These are phyloP conservation scores for Isoetes engelmannii DNA, from an alignment of 83 land plant genomes.

Conservation along the genomic window DNA sequence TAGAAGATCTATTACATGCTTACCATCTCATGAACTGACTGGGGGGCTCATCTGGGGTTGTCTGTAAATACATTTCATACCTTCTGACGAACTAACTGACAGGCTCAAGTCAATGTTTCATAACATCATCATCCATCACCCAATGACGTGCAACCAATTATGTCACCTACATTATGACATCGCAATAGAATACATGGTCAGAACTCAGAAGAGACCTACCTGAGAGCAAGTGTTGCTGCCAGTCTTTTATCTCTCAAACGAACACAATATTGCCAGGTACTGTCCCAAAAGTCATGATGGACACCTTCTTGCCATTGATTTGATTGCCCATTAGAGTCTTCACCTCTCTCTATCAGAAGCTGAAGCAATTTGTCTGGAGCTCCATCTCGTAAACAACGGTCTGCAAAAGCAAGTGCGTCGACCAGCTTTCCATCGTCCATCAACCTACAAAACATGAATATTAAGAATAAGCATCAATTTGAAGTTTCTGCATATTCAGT, in stretches of 20 bases:
- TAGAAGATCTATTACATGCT: no score
- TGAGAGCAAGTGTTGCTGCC: conserved; percentile 85
- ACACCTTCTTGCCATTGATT: conserved; percentile 40
- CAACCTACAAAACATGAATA: conserved; percentile 43
- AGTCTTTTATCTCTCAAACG: conserved; percentile 78
- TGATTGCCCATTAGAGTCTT: conserved; percentile 36
- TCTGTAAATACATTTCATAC: no score
- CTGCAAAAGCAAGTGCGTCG: conserved; percentile 96
- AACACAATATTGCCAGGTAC: conserved; percentile 89
- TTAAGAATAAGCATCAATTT: conserved; percentile 1
- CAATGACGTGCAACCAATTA: no score
- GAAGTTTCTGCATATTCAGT: background rate
- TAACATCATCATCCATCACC: no score
- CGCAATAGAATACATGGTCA: no score
- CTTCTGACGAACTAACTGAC: no score
- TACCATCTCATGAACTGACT: no score
- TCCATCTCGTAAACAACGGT: conserved; percentile 83
- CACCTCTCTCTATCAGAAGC: conserved; percentile 71
- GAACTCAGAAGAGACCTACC: conserved; percentile 42
- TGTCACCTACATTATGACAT: no score
- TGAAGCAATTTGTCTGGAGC: conserved; percentile 87
- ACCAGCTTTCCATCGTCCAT: conserved; percentile 76
- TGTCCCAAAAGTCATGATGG: conserved; percentile 37
- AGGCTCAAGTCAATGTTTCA: no score
- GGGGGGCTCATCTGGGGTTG: no score